Conservation (phyloP, 768 basidiomycete genomes). For the Mycena amicta region DNA sequence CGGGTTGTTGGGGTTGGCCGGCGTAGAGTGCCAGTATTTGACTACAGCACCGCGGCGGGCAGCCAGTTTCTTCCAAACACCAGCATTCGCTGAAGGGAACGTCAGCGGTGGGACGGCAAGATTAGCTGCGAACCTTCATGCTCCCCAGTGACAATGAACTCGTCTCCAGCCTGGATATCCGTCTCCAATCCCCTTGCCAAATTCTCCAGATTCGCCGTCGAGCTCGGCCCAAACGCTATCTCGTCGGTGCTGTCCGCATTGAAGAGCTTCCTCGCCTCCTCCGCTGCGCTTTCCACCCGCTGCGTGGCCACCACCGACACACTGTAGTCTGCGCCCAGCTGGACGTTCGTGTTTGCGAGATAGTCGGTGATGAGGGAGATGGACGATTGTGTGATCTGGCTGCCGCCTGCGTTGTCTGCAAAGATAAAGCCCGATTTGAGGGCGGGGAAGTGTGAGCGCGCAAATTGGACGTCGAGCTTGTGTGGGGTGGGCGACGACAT, state of each 20-base stretch:
- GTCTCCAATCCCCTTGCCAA: conserved; percentile 62
- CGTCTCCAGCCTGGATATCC: conserved; percentile 60
- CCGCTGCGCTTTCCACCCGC: conserved; percentile 51
- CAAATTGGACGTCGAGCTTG: conserved; percentile 49
- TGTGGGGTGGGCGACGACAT: conserved; percentile 10
- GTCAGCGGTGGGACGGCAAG: neutral
- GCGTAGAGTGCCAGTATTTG: conserved; percentile 60
- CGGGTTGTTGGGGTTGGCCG: conserved; percentile 57
- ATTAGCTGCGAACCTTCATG: conserved; percentile 62
- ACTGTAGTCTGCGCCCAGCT: conserved; percentile 72
- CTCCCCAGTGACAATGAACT: conserved; percentile 78
- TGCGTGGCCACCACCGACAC: conserved; percentile 53
- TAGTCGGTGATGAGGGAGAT: conserved; percentile 68
- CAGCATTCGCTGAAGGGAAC: conserved; percentile 59
- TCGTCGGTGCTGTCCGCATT: conserved; percentile 65
- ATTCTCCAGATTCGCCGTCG: conserved; percentile 72
- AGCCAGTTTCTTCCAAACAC: conserved; percentile 78
- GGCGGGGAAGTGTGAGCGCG: conserved; percentile 65
- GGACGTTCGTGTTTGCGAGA: conserved; percentile 70
- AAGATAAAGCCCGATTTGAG: conserved; percentile 63
- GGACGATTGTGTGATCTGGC: conserved; percentile 47
- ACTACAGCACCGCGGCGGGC: conserved; percentile 53
- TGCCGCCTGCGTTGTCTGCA: conserved; percentile 80
- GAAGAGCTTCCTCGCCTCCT: conserved; percentile 59
- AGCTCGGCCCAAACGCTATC: conserved; percentile 66